Evolutionary conservation across 352 stramenopile species (phyloP).

Genomic region (Phytophthora ohioensis): DNA sequence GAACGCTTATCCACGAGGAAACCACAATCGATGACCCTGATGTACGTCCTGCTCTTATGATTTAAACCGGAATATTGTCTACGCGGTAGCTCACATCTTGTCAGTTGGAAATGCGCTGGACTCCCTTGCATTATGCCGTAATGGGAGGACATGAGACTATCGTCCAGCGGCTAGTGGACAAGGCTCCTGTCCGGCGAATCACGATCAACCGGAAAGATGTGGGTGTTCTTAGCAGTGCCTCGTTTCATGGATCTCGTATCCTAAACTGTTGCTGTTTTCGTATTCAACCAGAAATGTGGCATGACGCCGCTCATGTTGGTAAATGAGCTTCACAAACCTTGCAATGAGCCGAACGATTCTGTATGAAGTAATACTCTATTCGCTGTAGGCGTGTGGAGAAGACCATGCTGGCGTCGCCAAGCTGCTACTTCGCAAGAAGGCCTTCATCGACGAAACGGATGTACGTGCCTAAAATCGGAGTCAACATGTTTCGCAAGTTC

Average conservation of each 20-base stretch:
- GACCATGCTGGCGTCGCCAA: conserved; percentile 66
- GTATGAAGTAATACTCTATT: not conserved
- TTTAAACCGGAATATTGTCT: not conserved
- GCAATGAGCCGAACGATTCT: not conserved
- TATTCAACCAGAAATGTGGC: conserved; percentile 60
- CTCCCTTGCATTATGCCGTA: conserved; percentile 79
- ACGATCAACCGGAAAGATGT: conserved; percentile 87
- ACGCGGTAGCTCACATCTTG: not conserved
- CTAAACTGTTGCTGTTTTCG: not conserved
- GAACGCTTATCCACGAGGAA: conserved; percentile 77
- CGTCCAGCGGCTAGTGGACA: conserved; percentile 63
- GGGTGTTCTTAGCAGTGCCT: conserved; percentile 13
- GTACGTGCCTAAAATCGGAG: conserved; percentile 41
- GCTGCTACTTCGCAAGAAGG: conserved; percentile 73
- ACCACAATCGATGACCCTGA: conserved; percentile 81
- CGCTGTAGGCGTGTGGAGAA: conserved; percentile 68
- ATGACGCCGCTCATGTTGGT: conserved; percentile 85
- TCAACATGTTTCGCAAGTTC: conserved; percentile 16
- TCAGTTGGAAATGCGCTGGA: conserved; percentile 84
- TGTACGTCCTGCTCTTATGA: conserved; percentile 39
- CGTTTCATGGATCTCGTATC: too few relatives aligned
- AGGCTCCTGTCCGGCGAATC: conserved; percentile 75
- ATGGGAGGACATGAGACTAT: conserved; percentile 77
- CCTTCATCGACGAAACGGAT: conserved; percentile 84
- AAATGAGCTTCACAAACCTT: not conserved